phyloP scores from a whole-genome alignment of 2,329 filamentous ascomycete species.

The Pseudogymnoascus sp. region DNA sequence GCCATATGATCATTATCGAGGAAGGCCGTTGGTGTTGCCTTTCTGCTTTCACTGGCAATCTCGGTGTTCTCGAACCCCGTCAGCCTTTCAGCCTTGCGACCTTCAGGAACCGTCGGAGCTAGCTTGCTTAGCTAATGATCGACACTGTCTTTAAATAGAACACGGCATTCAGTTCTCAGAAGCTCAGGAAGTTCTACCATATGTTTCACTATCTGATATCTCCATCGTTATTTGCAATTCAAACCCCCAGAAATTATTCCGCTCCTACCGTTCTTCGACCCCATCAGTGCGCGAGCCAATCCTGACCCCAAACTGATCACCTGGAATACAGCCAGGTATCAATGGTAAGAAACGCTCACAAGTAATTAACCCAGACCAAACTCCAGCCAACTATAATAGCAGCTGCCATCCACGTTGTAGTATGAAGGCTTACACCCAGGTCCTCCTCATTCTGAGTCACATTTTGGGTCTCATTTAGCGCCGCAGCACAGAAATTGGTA shows the following conservation, averaged over 20 bases:
- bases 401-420: background rate
- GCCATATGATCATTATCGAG: slow-evolving; percentile 1
- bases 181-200: background rate
- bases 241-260: background rate
- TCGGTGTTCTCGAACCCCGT: background rate
- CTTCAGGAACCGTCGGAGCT: background rate
- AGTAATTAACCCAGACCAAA: background rate
- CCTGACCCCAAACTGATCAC: background rate
- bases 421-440: background rate
- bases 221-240: background rate
- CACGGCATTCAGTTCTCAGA: background rate
- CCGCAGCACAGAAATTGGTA: background rate
- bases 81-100: slow-evolving; percentile 6
- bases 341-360: background rate
- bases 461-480: background rate
- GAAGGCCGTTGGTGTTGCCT: background rate
- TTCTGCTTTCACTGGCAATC: background rate
- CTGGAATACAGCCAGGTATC: background rate
- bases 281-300: background rate
- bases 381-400: background rate
- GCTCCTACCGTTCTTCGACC: background rate
- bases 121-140: slow-evolving; percentile 2
- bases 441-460: background rate
- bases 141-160: slow-evolving; percentile 1
- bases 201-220: background rate